These are phyloP conservation scores for Linaria vulgaris DNA, from an alignment of 257 asterid species.

Conservation along the genomic window DNA sequence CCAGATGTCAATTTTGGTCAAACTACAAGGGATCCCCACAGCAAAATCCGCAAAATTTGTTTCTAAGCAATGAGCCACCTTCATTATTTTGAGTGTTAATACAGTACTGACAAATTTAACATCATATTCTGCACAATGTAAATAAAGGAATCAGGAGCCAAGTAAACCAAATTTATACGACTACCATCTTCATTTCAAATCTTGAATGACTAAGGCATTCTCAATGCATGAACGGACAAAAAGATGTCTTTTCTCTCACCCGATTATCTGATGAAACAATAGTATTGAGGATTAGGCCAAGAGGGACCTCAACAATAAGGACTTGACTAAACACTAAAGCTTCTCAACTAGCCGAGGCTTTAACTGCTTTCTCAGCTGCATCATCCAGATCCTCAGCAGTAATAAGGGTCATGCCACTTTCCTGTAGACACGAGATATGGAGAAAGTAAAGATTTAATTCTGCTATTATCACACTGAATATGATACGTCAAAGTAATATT, in stretches of 20 bases:
- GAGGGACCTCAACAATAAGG: slow-evolving; percentile 12
- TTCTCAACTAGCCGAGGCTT: slow-evolving; percentile 44
- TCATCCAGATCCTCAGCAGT: slow-evolving; percentile 96
- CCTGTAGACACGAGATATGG: slow-evolving; percentile 54
- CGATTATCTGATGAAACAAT: slow-evolving; percentile 25
- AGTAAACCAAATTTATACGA: too few relatives aligned
- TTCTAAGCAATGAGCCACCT: too few relatives aligned
- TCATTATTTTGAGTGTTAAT: too few relatives aligned
- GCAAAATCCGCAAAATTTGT: too few relatives aligned
- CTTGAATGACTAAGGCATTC: slow-evolving; percentile 24
- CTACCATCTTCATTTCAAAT: slow-evolving; percentile 1
- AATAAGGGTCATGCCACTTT: slow-evolving; percentile 83
- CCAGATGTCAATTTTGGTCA: too few relatives aligned
- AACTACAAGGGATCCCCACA: too few relatives aligned
- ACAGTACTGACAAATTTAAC: too few relatives aligned
- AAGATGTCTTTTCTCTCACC: background rate
- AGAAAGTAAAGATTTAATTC: background rate
- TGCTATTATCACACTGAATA: background rate
- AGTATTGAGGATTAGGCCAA: too few relatives aligned
- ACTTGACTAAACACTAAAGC: background rate
- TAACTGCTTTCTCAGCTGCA: slow-evolving; percentile 94
- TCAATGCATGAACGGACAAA: slow-evolving; percentile 23
- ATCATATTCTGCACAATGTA: too few relatives aligned
- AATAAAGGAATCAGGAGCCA: too few relatives aligned
- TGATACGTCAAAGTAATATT: background rate